These are phyloP conservation scores for Pythium sukuiense DNA, from an alignment of 352 stramenopile species.

Conservation along the genomic window DNA sequence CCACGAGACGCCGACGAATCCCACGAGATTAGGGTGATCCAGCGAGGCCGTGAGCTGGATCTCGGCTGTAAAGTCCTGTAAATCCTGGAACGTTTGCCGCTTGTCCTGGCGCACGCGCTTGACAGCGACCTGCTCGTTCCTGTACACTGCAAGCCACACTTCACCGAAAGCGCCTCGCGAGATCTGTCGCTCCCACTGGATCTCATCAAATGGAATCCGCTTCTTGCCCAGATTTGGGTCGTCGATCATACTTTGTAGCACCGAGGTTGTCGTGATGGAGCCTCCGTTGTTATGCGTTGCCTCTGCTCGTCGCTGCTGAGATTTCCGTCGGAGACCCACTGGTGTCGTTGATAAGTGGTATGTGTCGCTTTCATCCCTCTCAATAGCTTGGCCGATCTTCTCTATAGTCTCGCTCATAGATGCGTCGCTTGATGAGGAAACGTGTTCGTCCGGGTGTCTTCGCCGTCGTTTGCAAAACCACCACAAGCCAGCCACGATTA, in stretches of 20 bases:
- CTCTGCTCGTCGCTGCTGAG: slow-evolving; percentile 9
- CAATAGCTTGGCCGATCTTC: too few species aligned
- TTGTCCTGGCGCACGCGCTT: slow-evolving; percentile 24
- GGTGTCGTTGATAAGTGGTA: too few species aligned
- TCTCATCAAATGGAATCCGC: slow-evolving; percentile 39
- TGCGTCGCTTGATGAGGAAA: too few species aligned
- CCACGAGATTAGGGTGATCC: slow-evolving; percentile 43
- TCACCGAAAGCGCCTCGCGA: slow-evolving; percentile 53
- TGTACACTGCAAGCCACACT: slow-evolving; percentile 37
- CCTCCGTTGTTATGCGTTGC: too few species aligned
- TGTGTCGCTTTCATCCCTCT: too few species aligned
- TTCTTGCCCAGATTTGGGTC: slow-evolving; percentile 37
- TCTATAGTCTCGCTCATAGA: too few species aligned
- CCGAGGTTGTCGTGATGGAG: slow-evolving; percentile 9
- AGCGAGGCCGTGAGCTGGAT: slow-evolving; percentile 49
- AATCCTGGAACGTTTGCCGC: slow-evolving; percentile 13
- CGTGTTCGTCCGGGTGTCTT: too few species aligned
- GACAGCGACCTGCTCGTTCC: slow-evolving; percentile 14
- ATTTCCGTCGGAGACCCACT: not conserved
- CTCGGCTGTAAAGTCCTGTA: slow-evolving; percentile 50
- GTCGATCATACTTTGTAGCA: slow-evolving; percentile 26
- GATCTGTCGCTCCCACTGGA: slow-evolving; percentile 40
- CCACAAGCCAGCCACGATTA: not conserved
- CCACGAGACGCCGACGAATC: slow-evolving; percentile 52
- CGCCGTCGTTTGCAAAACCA: not conserved